Evolutionary conservation across 1,284 basidiomycete genomes (phyloP), one percentile per base, ranked within the genome.

Genomic region (Grifola frondosa): DNA sequence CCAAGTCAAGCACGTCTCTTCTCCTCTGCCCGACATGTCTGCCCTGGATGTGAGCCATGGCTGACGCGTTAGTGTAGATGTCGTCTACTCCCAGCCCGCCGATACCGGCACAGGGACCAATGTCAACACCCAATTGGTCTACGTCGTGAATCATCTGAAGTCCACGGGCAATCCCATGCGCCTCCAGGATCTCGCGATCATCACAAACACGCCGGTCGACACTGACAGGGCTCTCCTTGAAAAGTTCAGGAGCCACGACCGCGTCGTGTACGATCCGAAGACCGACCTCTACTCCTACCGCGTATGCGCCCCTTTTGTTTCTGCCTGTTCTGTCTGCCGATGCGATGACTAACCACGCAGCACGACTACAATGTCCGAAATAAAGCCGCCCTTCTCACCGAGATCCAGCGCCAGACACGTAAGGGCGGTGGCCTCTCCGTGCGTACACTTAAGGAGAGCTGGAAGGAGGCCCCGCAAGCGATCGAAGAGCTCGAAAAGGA

Each of bases 401-500:
- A 95, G 60, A 86, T 96, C 21, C 85, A 89, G 57, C 80, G 85
- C 1, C 80, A 87, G 55, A 86, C 86, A 3, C 77, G 81, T 15
- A 84, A 82, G 56, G 85, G 86, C 10, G 84, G 87, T 6, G 92
- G 92, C 1, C 81, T 96, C 44, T 81, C 88, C n/a, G 81, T 95
- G 13, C 80, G 88, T 9, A 76, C 83, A 2, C 70, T 96, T 30
- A 90, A 93, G 56, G 92, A 95, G 59, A 88, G 88, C 15, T 96
- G 91, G 87, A 88, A 91, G 52, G 88, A 89, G 49, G 88, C 91
- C 0, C 83, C 84, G 2, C 69, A 74, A 41, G 88, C 86, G 0
- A 84, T 93, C 33, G 88, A 92, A 58, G 89, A 92, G 61, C 73
- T 93, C 9, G 90, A 91, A 61, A 80, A 88, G 58, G 89, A 92